Conservation (phyloP, 2,329 filamentous ascomycete genomes). For the Chrysosporium queenslandicum region DNA sequence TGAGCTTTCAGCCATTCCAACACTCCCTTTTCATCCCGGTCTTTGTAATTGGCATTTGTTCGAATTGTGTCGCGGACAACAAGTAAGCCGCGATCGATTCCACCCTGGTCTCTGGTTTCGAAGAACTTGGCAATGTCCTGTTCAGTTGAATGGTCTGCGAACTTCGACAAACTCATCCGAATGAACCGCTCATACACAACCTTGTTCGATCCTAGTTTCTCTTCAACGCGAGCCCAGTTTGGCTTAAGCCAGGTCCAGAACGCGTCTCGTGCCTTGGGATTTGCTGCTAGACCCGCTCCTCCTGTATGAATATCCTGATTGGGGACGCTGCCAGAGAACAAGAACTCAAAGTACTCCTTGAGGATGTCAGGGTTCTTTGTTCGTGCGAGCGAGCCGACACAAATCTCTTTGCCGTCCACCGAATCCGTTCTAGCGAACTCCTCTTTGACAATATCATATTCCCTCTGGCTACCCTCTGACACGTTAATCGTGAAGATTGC, state of each 20-base stretch:
- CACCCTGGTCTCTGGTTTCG: constrained; percentile 69
- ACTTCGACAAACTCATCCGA: constrained; percentile 65
- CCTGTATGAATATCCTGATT: constrained; percentile 81
- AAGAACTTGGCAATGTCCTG: constrained; percentile 80
- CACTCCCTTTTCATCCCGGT: constrained; percentile 61
- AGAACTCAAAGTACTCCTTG: constrained; percentile 56
- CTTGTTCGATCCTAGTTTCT: constrained; percentile 67
- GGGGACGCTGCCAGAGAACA: constrained; percentile 75
- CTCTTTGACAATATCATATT: constrained; percentile 65
- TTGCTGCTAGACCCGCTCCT: constrained; percentile 60
- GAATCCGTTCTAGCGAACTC: constrained; percentile 76
- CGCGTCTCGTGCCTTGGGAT: constrained; percentile 59
- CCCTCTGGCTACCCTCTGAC: constrained; percentile 58
- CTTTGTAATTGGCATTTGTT: constrained; percentile 70
- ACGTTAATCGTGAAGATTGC: constrained; percentile 73
- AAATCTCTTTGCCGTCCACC: constrained; percentile 84
- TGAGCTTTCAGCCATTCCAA: constrained; percentile 66
- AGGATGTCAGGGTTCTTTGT: constrained; percentile 61
- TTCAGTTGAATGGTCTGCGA: constrained; percentile 58
- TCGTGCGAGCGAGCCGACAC: constrained; percentile 63
- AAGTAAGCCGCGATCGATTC: constrained; percentile 75
- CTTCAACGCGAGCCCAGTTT: constrained; percentile 65
- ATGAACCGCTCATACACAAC: constrained; percentile 85
- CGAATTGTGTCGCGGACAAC: constrained; percentile 79
- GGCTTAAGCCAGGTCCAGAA: constrained; percentile 80